These are phyloP conservation scores for Mycena indigotica DNA, from an alignment of 768 basidiomycete genomes.

Conservation along the genomic window DNA sequence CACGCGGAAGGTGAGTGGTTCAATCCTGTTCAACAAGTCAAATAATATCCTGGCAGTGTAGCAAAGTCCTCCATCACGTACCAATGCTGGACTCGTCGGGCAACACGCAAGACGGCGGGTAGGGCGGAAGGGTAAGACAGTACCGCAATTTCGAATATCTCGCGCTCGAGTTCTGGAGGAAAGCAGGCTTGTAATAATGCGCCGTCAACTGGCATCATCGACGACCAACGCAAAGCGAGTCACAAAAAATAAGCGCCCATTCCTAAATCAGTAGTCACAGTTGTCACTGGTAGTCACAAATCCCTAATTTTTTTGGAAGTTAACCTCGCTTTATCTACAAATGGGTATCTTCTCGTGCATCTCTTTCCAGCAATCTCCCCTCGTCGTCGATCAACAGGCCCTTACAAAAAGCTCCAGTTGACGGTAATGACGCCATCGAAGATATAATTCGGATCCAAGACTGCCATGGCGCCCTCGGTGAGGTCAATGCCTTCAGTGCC, in stretches of 20 bases:
- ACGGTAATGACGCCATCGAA: slow-evolving; percentile 14
- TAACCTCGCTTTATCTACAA: too few relatives aligned
- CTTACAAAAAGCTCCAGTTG: slow-evolving; percentile 6
- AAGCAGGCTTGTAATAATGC: background rate
- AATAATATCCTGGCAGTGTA: background rate
- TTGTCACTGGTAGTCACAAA: too few relatives aligned
- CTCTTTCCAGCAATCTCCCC: too few relatives aligned
- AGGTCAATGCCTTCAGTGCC: slow-evolving; percentile 13
- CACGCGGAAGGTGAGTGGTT: background rate
- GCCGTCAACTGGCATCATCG: too few relatives aligned
- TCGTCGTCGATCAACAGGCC: too few relatives aligned
- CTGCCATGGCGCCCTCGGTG: slow-evolving; percentile 11
- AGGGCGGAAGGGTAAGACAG: background rate
- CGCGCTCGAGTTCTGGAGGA: slow-evolving; percentile 2
- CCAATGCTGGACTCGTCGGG: background rate
- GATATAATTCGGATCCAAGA: slow-evolving; percentile 12
- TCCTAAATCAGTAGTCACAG: background rate
- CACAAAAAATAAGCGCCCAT: background rate
- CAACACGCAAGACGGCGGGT: background rate
- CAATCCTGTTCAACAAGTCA: background rate
- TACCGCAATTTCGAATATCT: background rate
- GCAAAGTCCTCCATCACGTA: background rate
- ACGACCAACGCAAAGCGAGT: too few relatives aligned
- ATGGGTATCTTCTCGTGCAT: too few relatives aligned
- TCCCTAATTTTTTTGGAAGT: too few relatives aligned